Evolutionary conservation across 768 basidiomycete genomes (phyloP).

Genomic region (Pleurotus citrinopileatus): DNA sequence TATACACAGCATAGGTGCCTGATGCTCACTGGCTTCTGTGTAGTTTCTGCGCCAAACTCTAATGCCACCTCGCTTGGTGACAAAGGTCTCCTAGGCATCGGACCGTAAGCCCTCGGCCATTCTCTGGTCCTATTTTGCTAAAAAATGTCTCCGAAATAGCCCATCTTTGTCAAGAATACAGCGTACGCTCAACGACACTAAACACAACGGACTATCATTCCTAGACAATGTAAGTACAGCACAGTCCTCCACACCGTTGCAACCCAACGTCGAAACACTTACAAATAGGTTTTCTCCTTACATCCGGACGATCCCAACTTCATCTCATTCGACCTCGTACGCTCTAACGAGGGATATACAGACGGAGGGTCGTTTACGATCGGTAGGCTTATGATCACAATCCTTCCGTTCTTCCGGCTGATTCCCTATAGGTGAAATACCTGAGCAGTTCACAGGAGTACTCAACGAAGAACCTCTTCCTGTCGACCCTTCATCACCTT

Average conservation of each 20-base stretch:
- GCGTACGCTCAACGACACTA: neutral
- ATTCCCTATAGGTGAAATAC: neutral
- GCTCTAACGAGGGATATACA: neutral
- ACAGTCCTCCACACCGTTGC: no score
- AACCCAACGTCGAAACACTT: no score
- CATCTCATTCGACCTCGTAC: neutral
- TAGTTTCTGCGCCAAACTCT: constrained; percentile 5
- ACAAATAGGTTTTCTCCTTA: neutral
- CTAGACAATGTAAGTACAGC: constrained; percentile 6
- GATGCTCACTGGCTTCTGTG: no score
- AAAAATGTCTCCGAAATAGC: neutral
- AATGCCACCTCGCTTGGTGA: constrained; percentile 5
- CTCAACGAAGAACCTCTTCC: neutral
- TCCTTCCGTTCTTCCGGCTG: neutral
- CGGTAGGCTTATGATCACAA: neutral
- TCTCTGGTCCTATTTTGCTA: neutral
- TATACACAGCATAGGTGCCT: neutral
- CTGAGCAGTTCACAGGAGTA: neutral
- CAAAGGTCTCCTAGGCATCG: constrained; percentile 6
- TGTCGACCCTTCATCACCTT: neutral
- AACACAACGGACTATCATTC: neutral
- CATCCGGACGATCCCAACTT: constrained; percentile 1
- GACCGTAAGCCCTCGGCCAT: neutral
- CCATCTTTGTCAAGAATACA: neutral
- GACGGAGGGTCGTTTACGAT: neutral